Conservation (phyloP, 768 basidiomycete genomes). For the Cystofilobasidium bisporidii region DNA sequence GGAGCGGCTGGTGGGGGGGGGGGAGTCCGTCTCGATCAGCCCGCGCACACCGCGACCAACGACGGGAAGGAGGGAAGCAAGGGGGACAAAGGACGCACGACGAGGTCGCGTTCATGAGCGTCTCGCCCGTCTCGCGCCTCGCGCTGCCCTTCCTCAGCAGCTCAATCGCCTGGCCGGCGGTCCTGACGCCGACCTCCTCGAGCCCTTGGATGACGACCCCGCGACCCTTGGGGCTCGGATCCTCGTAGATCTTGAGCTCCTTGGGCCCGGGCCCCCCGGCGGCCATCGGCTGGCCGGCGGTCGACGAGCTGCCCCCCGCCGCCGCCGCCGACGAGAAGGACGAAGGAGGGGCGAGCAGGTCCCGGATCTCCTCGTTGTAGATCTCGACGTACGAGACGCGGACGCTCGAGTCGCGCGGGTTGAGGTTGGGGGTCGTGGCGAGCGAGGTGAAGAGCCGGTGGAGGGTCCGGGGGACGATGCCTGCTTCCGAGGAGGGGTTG, state of each 20-base stretch:
- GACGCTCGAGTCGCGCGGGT: conserved; percentile 74
- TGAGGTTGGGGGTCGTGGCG: conserved; percentile 41
- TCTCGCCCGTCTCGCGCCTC: conserved; percentile 83
- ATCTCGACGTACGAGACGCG: conserved; percentile 89
- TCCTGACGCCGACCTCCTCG: conserved; percentile 77
- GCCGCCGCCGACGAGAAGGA: no score
- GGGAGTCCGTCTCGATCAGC: no score
- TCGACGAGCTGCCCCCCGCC: no score
- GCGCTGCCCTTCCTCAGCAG: conserved; percentile 82
- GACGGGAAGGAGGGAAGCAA: neutral
- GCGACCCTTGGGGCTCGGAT: conserved; percentile 60
- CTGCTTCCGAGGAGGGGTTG: conserved; percentile 77
- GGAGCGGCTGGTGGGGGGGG: conserved; percentile 54
- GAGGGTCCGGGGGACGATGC: conserved; percentile 89
- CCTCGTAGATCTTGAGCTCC: conserved; percentile 85
- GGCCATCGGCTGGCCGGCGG: conserved; percentile 12
- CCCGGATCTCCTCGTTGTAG: conserved; percentile 96
- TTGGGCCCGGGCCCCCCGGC: neutral
- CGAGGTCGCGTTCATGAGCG: conserved; percentile 95
- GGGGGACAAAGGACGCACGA: conserved; percentile 37
- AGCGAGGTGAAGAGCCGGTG: conserved; percentile 84
- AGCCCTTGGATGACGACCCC: conserved; percentile 87
- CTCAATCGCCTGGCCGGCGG: conserved; percentile 68
- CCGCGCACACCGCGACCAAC: no score
- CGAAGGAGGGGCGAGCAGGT: conserved; percentile 70